A percentile compares a stretch with the other conserved stretches of the same genome.
Conservation (phyloP, 1,284 basidiomycete genomes). For the Pisolithus thermaeus region DNA sequence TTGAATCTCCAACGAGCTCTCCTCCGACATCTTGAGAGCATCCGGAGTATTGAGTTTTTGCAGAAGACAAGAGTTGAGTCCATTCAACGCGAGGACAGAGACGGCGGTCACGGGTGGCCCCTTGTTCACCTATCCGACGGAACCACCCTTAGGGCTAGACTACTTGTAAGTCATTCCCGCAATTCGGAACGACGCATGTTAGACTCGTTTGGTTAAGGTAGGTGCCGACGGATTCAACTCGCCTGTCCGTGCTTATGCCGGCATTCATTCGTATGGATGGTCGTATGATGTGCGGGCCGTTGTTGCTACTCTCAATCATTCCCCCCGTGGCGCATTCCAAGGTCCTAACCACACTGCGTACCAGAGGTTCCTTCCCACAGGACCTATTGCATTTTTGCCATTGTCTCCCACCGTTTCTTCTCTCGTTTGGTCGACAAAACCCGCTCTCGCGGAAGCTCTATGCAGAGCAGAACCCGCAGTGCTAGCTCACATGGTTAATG, state of each 20-base stretch:
- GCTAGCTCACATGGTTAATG: conserved; percentile 79
- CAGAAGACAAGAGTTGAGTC: conserved; percentile 66
- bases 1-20: conserved; percentile 85
- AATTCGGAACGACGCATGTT: conserved; percentile 4
- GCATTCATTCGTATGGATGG: conserved; percentile 90
- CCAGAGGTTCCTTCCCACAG: conserved; percentile 93
- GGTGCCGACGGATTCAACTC: conserved; percentile 97
- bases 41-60: conserved; percentile 46
- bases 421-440: conserved; percentile 93
- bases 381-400: conserved; percentile 93
- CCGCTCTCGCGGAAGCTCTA: conserved; percentile 69
- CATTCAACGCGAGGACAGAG: conserved; percentile 46
- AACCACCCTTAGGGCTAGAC: conserved; percentile 55
- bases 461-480: conserved; percentile 63
- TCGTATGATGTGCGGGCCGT: conserved; percentile 87
- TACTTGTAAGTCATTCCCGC: conserved; percentile 53
- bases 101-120: conserved; percentile 57
- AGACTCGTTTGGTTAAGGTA: conserved; percentile 45
- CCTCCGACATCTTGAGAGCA: conserved; percentile 47
- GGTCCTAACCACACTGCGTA: conserved; percentile 79
- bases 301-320: conserved; percentile 82
- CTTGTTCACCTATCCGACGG: conserved; percentile 65
- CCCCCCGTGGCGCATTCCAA: conserved; percentile 51
- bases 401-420: conserved; percentile 76
- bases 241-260: conserved; percentile 84